Percentiles rank a stretch among this genome's conserved stretches.
Evolutionary conservation across 495 filamentous ascomycete genomes (phyloP).

Genomic region (Friedmanniomyces endolithicus): DNA sequence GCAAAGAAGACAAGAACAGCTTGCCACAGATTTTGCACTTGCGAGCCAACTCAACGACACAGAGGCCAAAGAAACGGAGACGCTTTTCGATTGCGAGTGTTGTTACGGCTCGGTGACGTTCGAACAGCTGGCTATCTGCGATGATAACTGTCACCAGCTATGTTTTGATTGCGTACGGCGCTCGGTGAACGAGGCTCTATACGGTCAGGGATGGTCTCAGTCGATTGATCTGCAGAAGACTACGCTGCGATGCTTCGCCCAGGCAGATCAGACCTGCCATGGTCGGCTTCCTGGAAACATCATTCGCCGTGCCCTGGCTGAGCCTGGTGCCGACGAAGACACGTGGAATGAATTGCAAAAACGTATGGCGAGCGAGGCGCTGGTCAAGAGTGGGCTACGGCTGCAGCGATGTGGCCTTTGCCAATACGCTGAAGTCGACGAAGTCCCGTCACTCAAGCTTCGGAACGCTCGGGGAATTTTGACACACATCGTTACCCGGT

Average conservation of each 20-base stretch:
- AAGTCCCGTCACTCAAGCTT: constrained; percentile 40
- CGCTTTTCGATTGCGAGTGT: constrained; percentile 79
- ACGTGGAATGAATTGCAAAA: constrained; percentile 61
- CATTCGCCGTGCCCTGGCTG: constrained; percentile 56
- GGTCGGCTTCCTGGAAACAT: constrained; percentile 56
- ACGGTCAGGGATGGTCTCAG: constrained; percentile 83
- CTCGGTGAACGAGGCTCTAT: constrained; percentile 70
- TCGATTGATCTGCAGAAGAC: constrained; percentile 58
- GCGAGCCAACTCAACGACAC: constrained; percentile 58
- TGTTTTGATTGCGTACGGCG: constrained; percentile 76
- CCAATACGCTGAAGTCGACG: constrained; percentile 76
- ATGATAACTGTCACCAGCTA: constrained; percentile 58
- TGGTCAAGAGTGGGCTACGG: constrained; percentile 59
- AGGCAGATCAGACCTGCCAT: constrained; percentile 46
- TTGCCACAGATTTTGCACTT: constrained; percentile 46
- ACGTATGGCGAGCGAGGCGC: constrained; percentile 55
- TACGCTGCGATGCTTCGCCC: constrained; percentile 69
- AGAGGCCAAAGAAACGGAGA: constrained; percentile 59
- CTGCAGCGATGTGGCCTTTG: constrained; percentile 84
- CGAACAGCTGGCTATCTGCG: constrained; percentile 69
- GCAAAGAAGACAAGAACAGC: constrained; percentile 42
- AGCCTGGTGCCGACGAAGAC: constrained; percentile 55
- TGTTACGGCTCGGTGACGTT: constrained; percentile 70
- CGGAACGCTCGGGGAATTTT: constrained; percentile 16
- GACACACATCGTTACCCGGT: constrained; percentile 27